Percentiles rank a stretch among this genome's conserved stretches.
Conservation (phyloP, 352 stramenopile genomes). For the Pilasporangium apinafurcum region DNA sequence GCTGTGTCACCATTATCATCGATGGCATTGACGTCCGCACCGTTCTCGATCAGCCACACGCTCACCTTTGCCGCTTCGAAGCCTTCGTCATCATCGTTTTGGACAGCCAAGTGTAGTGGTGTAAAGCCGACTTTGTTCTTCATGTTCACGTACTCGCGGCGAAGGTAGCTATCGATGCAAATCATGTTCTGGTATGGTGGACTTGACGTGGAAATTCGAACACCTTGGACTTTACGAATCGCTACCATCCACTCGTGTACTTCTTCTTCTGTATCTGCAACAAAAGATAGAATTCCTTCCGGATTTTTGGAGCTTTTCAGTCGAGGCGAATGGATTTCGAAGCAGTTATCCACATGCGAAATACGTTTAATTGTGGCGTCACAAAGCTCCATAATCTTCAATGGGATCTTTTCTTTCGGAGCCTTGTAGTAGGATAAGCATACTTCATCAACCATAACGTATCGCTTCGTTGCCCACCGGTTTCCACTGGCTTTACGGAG, state of each 20-base stretch:
- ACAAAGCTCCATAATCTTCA: conserved; percentile 81
- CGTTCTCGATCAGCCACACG: conserved; percentile 87
- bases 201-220: conserved; percentile 64
- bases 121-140: conserved; percentile 83
- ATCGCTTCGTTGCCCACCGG: conserved; percentile 80
- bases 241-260: conserved; percentile 86
- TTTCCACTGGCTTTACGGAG: conserved; percentile 78
- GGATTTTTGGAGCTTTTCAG: conserved; percentile 82
- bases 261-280: conserved; percentile 74
- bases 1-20: conserved; percentile 83
- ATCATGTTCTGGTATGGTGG: conserved; percentile 86
- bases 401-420: conserved; percentile 74
- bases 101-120: conserved; percentile 69
- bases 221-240: conserved; percentile 77
- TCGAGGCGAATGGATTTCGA: conserved; percentile 78
- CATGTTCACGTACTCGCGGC: conserved; percentile 83
- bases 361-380: conserved; percentile 78
- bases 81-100: conserved; percentile 88
- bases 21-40: conserved; percentile 63
- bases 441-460: conserved; percentile 83
- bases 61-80: conserved; percentile 83
- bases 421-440: conserved; percentile 86
- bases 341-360: conserved; percentile 80
- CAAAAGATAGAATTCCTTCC: conserved; percentile 80
- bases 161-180: conserved; percentile 76